Evolutionary conservation across 441 rosid species (phyloP).

Genomic region (Gossypium schwendimanii): DNA sequence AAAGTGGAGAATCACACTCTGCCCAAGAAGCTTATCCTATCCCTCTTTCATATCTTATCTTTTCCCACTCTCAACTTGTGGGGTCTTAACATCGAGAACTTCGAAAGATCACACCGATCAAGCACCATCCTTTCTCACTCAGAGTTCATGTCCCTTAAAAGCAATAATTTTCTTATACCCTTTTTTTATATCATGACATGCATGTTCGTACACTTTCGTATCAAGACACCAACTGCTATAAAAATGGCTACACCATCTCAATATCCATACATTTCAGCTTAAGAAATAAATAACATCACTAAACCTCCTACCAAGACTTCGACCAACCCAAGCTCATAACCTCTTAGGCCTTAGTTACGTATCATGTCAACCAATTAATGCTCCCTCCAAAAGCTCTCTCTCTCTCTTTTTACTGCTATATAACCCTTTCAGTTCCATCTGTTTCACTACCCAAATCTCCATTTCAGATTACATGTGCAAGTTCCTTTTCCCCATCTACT

Average conservation of each 20-base stretch:
- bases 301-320: background rate
- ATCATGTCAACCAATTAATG: conserved; percentile 47
- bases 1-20: conserved; percentile 44
- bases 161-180: conserved; percentile 10
- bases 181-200: conserved; percentile 13
- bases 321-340: conserved; percentile 18
- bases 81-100: conserved; percentile 43
- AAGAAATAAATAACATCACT: background rate
- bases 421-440: conserved; percentile 27
- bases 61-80: conserved; percentile 41
- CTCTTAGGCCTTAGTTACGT: conserved; percentile 24
- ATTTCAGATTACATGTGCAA: background rate
- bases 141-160: background rate
- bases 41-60: conserved; percentile 60
- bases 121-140: conserved; percentile 22
- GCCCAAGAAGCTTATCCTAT: conserved; percentile 68
- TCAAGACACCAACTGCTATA: conserved; percentile 25
- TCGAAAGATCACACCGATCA: conserved; percentile 29
- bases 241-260: conserved; percentile 18
- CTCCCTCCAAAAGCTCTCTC: conserved; percentile 7
- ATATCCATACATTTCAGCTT: background rate
- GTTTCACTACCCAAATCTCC: conserved; percentile 12
- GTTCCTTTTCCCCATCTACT: background rate
- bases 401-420: conserved; percentile 23
- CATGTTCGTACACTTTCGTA: conserved; percentile 62